phyloP scores from a whole-genome alignment of 352 stramenopile genomes.

The Paralagenidium karlingii region DNA sequence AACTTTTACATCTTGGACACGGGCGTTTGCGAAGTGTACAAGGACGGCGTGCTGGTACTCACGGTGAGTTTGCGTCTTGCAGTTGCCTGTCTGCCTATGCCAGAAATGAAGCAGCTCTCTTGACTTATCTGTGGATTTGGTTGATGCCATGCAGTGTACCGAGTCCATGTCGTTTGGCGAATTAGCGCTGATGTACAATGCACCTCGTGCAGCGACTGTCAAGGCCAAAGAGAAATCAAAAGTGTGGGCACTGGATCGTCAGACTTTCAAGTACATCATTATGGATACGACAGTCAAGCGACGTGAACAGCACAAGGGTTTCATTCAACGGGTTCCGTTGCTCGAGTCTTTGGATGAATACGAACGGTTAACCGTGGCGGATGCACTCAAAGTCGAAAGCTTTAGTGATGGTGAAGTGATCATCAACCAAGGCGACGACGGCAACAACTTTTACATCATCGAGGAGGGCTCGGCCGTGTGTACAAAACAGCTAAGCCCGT shows the following conservation, averaged over 20 bases:
- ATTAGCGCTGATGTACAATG: slow-evolving; percentile 96
- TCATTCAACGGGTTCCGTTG: slow-evolving; percentile 83
- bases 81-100: neutral
- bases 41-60: slow-evolving; percentile 77
- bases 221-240: slow-evolving; percentile 86
- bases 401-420: slow-evolving; percentile 85
- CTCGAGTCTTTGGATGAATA: slow-evolving; percentile 84
- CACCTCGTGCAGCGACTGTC: slow-evolving; percentile 90
- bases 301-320: slow-evolving; percentile 75
- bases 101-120: neutral
- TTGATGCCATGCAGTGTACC: slow-evolving; percentile 51
- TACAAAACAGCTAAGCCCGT: slow-evolving; percentile 71
- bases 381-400: slow-evolving; percentile 67
- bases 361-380: slow-evolving; percentile 82
- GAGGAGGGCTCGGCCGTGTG: slow-evolving; percentile 68
- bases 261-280: slow-evolving; percentile 88
- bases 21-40: slow-evolving; percentile 85
- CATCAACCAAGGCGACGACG: slow-evolving; percentile 81
- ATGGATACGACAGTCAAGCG: slow-evolving; percentile 87
- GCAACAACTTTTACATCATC: slow-evolving; percentile 88
- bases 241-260: slow-evolving; percentile 84
- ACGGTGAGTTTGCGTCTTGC: slow-evolving; percentile 20
- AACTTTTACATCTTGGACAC: slow-evolving; percentile 94
- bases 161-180: slow-evolving; percentile 92
- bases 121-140: neutral